Percentiles rank a stretch among this genome's conserved stretches.
These are phyloP conservation scores for Neurospora sp. DNA, from an alignment of 495 filamentous ascomycete species.

Conservation along the genomic window DNA sequence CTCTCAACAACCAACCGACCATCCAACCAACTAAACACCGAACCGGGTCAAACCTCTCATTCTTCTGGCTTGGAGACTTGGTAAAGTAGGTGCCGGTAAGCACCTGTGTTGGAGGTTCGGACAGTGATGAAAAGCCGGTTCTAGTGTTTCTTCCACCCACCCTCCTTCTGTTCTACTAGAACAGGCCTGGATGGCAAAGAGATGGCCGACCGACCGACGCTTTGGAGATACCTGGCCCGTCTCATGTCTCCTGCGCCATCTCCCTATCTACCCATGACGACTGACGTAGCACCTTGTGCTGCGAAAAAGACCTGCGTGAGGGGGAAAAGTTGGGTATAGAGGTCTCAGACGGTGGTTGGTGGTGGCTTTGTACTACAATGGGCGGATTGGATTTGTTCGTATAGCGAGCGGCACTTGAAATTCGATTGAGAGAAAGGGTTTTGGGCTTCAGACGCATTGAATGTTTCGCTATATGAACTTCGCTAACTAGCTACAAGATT, in stretches of 20 bases:
- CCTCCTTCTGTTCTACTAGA: background rate
- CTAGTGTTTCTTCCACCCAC: background rate
- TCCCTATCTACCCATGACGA: background rate
- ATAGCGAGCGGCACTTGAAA: background rate
- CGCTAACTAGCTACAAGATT: background rate
- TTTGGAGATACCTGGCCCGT: background rate
- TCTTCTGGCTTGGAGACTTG: background rate
- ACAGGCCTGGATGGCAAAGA: background rate
- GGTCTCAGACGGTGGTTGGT: background rate
- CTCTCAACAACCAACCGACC: background rate
- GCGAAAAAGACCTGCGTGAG: background rate
- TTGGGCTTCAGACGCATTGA: background rate
- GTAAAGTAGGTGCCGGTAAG: background rate
- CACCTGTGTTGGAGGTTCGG: background rate
- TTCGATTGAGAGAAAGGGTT: background rate
- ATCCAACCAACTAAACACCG: background rate
- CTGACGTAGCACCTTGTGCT: background rate
- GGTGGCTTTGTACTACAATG: background rate
- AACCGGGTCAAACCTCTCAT: background rate
- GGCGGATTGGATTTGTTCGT: background rate
- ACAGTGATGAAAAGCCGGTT: background rate
- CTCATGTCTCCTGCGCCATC: background rate
- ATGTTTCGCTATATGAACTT: background rate
- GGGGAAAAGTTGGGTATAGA: background rate
- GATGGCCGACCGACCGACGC: background rate